These are phyloP conservation scores for Diaporthe sp. DNA, from an alignment of 2,329 filamentous ascomycete species.

Conservation along the genomic window DNA sequence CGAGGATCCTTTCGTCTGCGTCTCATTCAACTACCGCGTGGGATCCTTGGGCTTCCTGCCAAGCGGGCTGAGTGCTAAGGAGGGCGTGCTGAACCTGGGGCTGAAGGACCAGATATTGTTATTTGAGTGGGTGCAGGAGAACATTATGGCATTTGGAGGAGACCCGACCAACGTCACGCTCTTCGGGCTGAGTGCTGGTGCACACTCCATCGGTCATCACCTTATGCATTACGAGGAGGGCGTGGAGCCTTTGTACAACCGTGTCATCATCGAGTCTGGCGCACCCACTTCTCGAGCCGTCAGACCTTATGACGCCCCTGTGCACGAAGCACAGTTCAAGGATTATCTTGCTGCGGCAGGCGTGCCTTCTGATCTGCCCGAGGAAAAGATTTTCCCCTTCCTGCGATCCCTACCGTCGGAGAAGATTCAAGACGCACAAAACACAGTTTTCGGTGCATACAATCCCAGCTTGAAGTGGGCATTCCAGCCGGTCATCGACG, in stretches of 20 bases:
- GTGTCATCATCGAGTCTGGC: constrained; percentile 55
- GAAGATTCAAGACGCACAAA: constrained; percentile 49
- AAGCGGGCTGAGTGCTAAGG: constrained; percentile 60
- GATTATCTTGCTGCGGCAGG: constrained; percentile 61
- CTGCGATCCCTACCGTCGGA: constrained; percentile 53
- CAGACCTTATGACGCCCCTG: constrained; percentile 55
- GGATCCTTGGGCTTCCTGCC: constrained; percentile 73
- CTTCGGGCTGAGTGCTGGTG: constrained; percentile 63
- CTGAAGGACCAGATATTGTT: constrained; percentile 64
- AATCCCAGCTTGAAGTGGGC: constrained; percentile 55
- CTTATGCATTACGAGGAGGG: constrained; percentile 58
- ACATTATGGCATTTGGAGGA: constrained; percentile 66
- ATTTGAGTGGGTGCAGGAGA: constrained; percentile 67
- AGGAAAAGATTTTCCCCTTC: constrained; percentile 58
- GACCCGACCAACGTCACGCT: constrained; percentile 62
- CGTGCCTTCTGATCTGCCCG: constrained; percentile 57
- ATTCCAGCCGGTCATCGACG: constrained; percentile 67
- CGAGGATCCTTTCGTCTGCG: constrained; percentile 58
- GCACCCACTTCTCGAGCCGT: constrained; percentile 55
- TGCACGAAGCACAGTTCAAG: constrained; percentile 63
- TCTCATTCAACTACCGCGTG: constrained; percentile 65
- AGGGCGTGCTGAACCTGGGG: constrained; percentile 69
- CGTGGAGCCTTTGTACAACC: constrained; percentile 49
- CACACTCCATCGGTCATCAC: constrained; percentile 69
- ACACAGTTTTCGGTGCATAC: constrained; percentile 50